Base-by-base conservation (phyloP, 1,284 basidiomycete species). In the Moniliella sp. region DNA sequence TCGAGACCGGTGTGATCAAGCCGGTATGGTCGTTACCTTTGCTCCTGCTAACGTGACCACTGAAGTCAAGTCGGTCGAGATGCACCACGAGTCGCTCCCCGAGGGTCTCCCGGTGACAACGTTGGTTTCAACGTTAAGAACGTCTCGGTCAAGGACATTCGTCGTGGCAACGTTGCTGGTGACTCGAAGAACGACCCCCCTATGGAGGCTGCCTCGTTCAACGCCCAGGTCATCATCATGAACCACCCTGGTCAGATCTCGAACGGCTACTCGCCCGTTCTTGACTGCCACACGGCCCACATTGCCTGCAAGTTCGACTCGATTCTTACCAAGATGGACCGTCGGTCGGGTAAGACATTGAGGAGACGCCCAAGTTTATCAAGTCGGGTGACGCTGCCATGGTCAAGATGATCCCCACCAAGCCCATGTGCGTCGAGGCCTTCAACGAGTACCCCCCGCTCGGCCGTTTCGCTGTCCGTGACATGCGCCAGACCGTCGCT, bases 241-340 rank as follows among this genome's bases (percentile, higher is more conserved):
- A 97, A 97, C 75, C 91, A 99, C 77, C 91, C 91, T 43, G 91
- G 91, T 72, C 91, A 99, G 68, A 94, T 99, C 64, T 79, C 82
- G 68, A 81, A 81, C 57, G 83, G 83, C 52, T 88, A 91, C 66
- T 82, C 88, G 34, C 88, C 88, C 41, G 88, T 99, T 42, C 77
- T 99, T 55, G 88, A 99, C 71, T 99, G 88, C 71, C 88, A 99
- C 76, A 97, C 88, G 47, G 84, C 88, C 64, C 88, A 93, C 75
- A 97, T 97, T 65, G 91, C 91, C 50, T 97, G 91, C 80, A 93
- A 93, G 71, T 97, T 97, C 69, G 72, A 82, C 51, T 83, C 88
- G 66, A 75, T 93, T 64, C 71, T 84, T 60, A 83, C 93, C 74
- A 94, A 97, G 77, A 94, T 97, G 65, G 88, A 97, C 71, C 49